Base-by-base conservation (phyloP, 164 flowering plant species). In the Aristolochia contorta region DNA sequence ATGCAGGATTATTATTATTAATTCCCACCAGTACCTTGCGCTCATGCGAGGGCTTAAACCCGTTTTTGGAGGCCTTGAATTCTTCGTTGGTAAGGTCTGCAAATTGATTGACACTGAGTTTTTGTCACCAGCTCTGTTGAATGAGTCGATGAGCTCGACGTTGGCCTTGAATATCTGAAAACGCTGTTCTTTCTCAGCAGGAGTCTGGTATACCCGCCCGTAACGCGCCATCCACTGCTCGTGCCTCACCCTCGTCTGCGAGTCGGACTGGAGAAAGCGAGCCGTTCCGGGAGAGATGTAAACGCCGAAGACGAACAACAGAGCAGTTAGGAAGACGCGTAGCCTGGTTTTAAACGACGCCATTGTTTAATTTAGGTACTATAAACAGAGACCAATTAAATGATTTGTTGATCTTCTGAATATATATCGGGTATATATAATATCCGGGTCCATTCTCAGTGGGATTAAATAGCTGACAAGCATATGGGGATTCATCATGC, bases 111-210 rank as follows among this genome's bases (percentile, higher is more conserved):
- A 69, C 84, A 4, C 71, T 45, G 20, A 86, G 78, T 65, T 65
- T 74, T 59, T 41, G 65, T 78, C 69, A 16, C 61, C 80, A 3
- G 14, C 59, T 19, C 80, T 68, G 67, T 86, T 89, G 68, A 82
- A 24, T 54, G 48, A 62, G 50, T 86, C 79, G 16, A 85, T 75
- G 61, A 76, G 75, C 43, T 63, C 66, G 24, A 81, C 66, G 63
- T 84, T 83, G 16, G 78, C 53, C 59, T 75, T 76, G 78, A 81
- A 89, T 43, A 84, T 76, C 54, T 76, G 78, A 50, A 84, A 82
- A 0, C 89, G 77, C 24, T 45, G 16, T 8, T 54, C 47, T 76
- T 73, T 72, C 63, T 86, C 87, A 3, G 63, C 66, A n/a, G 48
- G 56, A n/a, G 56, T 56, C 6, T 47, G 18, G 63, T 82, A 84